Percentiles rank a stretch among this genome's conserved stretches.
Evolutionary conservation across 108 stramenopile species (phyloP).

Genomic region (Parietichytrium sp.): DNA sequence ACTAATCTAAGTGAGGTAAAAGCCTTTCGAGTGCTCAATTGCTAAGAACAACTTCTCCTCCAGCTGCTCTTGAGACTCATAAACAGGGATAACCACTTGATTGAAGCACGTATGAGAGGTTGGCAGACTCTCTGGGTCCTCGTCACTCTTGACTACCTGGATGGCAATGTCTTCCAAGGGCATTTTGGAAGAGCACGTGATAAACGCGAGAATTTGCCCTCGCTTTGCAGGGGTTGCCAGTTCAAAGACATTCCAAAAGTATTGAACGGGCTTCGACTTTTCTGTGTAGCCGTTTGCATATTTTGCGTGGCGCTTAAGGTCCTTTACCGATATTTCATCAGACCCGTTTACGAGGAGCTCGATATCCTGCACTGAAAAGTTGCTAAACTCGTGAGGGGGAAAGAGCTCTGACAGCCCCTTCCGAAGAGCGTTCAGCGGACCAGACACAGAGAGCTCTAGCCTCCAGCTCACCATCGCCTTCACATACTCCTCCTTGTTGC

Average conservation of each 20-base stretch:
- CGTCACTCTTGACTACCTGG: slow-evolving; percentile 40
- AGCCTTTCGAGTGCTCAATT: slow-evolving; percentile 54
- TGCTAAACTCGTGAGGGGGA: slow-evolving; percentile 36
- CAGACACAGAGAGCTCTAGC: slow-evolving; percentile 32
- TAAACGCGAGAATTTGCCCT: slow-evolving; percentile 51
- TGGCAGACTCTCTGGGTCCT: slow-evolving; percentile 52
- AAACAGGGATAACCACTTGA: slow-evolving; percentile 60
- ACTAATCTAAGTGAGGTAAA: too few species aligned
- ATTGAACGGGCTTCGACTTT: slow-evolving; percentile 41
- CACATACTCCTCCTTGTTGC: slow-evolving; percentile 56
- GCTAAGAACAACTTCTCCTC: slow-evolving; percentile 52
- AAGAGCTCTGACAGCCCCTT: slow-evolving; percentile 46
- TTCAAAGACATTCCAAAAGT: slow-evolving; percentile 53
- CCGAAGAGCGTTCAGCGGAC: slow-evolving; percentile 45
- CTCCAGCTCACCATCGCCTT: slow-evolving; percentile 42
- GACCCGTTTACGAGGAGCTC: slow-evolving; percentile 55
- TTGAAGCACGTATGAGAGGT: slow-evolving; percentile 65
- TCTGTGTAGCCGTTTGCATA: background rate
- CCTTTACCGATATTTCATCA: slow-evolving; percentile 52
- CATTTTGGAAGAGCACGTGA: slow-evolving; percentile 54
- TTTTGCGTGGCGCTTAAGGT: slow-evolving; percentile 48
- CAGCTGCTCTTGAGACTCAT: slow-evolving; percentile 46
- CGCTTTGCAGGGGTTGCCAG: slow-evolving; percentile 44
- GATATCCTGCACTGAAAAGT: slow-evolving; percentile 44
- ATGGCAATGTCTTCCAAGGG: slow-evolving; percentile 38